Evolutionary conservation across 331 rosid genomes (phyloP).

Genomic region (Acacia concinna): DNA sequence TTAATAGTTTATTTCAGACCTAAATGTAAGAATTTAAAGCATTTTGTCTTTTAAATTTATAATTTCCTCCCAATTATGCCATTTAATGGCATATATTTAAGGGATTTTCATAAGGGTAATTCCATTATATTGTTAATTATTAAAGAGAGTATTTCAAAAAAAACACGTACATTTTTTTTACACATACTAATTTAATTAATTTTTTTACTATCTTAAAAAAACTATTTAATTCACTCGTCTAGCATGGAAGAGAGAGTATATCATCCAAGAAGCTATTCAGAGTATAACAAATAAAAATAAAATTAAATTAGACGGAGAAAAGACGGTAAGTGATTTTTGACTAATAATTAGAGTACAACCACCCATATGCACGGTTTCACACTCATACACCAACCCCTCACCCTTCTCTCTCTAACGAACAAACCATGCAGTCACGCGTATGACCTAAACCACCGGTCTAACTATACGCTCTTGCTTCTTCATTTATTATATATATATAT

Average conservation of each 20-base stretch:
- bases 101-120: no score
- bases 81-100: no score
- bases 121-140: no score
- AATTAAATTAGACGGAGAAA: not conserved
- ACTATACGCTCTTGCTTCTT: constrained; percentile 32
- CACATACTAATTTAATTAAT: no score
- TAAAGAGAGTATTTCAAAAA: no score
- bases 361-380: not conserved
- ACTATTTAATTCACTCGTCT: no score
- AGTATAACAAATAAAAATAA: not conserved
- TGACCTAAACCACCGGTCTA: constrained; percentile 66
- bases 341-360: not conserved
- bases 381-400: not conserved
- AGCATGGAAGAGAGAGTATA: not conserved
- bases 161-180: no score
- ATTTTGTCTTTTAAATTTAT: no score
- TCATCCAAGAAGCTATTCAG: not conserved
- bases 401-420: constrained; percentile 5
- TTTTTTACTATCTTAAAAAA: no score
- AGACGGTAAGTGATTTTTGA: not conserved
- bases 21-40: no score
- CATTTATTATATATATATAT: not conserved
- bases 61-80: no score
- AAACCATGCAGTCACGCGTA: constrained; percentile 35
- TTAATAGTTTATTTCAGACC: no score